These are phyloP conservation scores for Atalantia buxifolia DNA, from an alignment of 345 rosid genomes.

Conservation along the genomic window DNA sequence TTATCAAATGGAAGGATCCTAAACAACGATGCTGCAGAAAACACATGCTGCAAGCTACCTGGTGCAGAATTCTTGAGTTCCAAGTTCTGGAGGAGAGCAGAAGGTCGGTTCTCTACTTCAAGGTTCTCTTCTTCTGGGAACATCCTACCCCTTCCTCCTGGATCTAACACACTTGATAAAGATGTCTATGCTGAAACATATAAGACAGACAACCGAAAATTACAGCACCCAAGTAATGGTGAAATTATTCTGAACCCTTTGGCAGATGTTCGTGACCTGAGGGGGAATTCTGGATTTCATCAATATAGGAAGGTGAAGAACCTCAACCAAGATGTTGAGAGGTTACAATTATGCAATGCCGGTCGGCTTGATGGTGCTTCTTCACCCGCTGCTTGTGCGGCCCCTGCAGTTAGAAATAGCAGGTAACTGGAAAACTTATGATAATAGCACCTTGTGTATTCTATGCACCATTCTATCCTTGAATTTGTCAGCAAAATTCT, in stretches of 20 bases:
- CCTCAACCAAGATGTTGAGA: constrained; percentile 22
- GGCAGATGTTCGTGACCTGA: constrained; percentile 18
- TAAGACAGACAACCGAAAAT: constrained; percentile 27
- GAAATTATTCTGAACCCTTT: constrained; percentile 16
- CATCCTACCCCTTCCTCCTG: constrained; percentile 22
- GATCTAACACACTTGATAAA: constrained; percentile 10
- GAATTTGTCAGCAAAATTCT: neutral
- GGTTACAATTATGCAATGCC: constrained; percentile 26
- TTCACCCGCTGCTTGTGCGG: constrained; percentile 18
- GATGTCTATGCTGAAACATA: constrained; percentile 24
- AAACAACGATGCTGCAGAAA: constrained; percentile 38
- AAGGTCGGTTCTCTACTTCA: constrained; percentile 39
- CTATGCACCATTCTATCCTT: neutral
- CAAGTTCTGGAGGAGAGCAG: constrained; percentile 82
- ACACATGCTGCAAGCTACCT: constrained; percentile 81
- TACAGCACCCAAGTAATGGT: constrained; percentile 22
- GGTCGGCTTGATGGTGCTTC: constrained; percentile 23
- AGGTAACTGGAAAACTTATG: constrained; percentile 30
- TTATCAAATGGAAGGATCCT: constrained; percentile 62
- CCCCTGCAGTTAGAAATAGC: constrained; percentile 29
- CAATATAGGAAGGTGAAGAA: constrained; percentile 31
- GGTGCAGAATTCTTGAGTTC: constrained; percentile 82
- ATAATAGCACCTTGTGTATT: neutral
- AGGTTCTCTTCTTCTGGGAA: constrained; percentile 36
- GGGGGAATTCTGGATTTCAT: constrained; percentile 33